phyloP scores from a whole-genome alignment of 495 filamentous ascomycete species.

The Margaritispora aquatica region DNA sequence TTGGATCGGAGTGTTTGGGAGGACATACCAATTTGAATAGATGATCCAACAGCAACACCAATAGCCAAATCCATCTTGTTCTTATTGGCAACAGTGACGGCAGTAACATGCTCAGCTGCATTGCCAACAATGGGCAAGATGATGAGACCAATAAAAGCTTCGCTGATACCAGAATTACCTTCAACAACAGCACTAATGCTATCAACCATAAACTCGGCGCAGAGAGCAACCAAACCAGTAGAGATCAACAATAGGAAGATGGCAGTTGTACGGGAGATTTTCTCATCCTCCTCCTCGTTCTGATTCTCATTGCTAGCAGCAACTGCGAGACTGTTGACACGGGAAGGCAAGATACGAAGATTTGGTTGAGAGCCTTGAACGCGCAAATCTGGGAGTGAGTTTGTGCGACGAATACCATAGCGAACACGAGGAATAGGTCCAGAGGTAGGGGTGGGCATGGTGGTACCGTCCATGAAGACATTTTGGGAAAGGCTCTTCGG shows the following conservation, averaged over 20 bases:
- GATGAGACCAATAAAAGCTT: conserved; percentile 84
- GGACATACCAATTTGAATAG: conserved; percentile 63
- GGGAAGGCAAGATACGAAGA: conserved; percentile 18
- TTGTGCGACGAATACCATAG: conserved; percentile 66
- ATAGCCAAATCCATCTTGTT: conserved; percentile 97
- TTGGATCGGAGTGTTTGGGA: not conserved
- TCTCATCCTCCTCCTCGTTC: conserved; percentile 25
- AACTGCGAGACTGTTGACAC: conserved; percentile 36
- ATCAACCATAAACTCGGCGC: conserved; percentile 83
- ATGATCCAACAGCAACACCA: conserved; percentile 80
- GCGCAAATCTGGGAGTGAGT: conserved; percentile 68
- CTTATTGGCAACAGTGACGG: conserved; percentile 81
- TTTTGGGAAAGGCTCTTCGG: conserved; percentile 58
- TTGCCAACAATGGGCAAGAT: conserved; percentile 89
- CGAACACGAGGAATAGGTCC: conserved; percentile 46
- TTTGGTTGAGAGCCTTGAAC: conserved; percentile 29
- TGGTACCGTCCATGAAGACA: conserved; percentile 41
- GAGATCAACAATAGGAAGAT: conserved; percentile 67
- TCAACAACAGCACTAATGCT: conserved; percentile 67
- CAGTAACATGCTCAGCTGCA: conserved; percentile 87
- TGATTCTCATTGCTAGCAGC: conserved; percentile 5
- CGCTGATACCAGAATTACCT: conserved; percentile 52
- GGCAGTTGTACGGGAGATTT: conserved; percentile 69
- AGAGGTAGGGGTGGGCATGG: conserved; percentile 7
- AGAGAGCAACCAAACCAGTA: conserved; percentile 74